phyloP scores from a whole-genome alignment of 768 basidiomycete genomes.

The Mycena floridula region DNA sequence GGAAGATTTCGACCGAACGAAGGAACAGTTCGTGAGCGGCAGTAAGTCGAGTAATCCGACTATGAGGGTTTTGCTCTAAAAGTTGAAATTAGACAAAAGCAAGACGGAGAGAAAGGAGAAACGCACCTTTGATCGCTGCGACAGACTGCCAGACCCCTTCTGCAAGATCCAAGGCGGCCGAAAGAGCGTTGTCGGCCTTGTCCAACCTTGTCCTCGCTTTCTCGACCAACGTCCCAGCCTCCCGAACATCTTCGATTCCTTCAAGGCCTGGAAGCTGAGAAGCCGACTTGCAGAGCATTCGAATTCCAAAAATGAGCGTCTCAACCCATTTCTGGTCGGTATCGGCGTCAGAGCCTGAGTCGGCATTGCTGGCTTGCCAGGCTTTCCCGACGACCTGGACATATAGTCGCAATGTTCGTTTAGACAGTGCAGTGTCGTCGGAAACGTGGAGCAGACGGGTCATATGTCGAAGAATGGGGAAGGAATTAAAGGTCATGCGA shows the following conservation, averaged over 20 bases:
- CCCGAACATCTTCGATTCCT: constrained; percentile 52
- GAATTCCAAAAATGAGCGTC: constrained; percentile 68
- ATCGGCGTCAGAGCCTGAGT: constrained; percentile 36
- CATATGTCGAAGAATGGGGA: constrained; percentile 80
- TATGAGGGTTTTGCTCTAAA: constrained; percentile 59
- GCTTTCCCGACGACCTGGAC: constrained; percentile 81
- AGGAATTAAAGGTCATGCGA: constrained; percentile 89
- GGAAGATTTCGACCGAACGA: constrained; percentile 37
- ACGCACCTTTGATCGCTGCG: constrained; percentile 64
- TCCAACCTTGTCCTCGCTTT: constrained; percentile 55
- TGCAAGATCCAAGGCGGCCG: constrained; percentile 56
- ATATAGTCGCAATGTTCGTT: constrained; percentile 75
- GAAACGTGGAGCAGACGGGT: constrained; percentile 61
- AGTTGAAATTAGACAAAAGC: neutral
- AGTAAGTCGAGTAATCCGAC: constrained; percentile 52
- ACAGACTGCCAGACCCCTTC: constrained; percentile 70
- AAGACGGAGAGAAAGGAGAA: neutral
- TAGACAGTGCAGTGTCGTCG: constrained; percentile 57
- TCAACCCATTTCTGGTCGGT: constrained; percentile 69
- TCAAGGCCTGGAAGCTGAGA: constrained; percentile 22
- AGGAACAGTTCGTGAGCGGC: constrained; percentile 48
- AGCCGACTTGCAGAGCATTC: constrained; percentile 63
- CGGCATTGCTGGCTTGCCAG: constrained; percentile 50
- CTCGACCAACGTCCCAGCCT: constrained; percentile 55
- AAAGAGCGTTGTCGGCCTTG: constrained; percentile 40